Percentiles rank a stretch among this genome's conserved stretches.
phyloP scores from a whole-genome alignment of 257 asterid genomes.

The Solanum arcanum region DNA sequence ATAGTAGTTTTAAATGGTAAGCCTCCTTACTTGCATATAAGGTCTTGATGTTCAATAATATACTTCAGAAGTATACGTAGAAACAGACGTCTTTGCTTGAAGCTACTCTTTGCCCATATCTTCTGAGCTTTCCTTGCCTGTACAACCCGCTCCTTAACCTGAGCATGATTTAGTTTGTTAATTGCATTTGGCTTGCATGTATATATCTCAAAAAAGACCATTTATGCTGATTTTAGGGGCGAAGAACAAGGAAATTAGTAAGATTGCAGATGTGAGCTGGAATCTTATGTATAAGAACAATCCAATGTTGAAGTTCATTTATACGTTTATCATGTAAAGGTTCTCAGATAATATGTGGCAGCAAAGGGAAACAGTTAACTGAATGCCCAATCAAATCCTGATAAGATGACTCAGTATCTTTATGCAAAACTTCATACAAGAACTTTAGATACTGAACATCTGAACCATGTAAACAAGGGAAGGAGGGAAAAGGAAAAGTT shows the following conservation, averaged over 20 bases:
- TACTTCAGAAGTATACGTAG: slow-evolving; percentile 91
- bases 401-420: not conserved
- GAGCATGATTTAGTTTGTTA: slow-evolving; percentile 11
- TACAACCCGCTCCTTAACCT: slow-evolving; percentile 88
- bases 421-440: not conserved
- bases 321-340: not conserved
- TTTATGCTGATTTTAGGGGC: not conserved
- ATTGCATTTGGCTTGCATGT: not conserved
- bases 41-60: slow-evolving; percentile 88
- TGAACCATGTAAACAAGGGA: not conserved
- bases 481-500: not conserved
- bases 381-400: not conserved
- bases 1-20: not conserved
- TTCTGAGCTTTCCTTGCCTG: slow-evolving; percentile 90
- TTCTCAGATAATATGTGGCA: not conserved
- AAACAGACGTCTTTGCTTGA: slow-evolving; percentile 95
- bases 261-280: not conserved
- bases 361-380: not conserved
- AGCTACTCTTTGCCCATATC: slow-evolving; percentile 89
- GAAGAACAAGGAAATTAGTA: not conserved
- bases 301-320: not conserved
- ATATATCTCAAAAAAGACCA: not conserved
- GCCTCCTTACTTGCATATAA: slow-evolving; percentile 87
- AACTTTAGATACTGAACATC: not conserved
- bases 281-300: not conserved